Evolutionary conservation across 805 yeast genomes (phyloP).

Genomic region (Wilhelminamyces savonicus): DNA sequence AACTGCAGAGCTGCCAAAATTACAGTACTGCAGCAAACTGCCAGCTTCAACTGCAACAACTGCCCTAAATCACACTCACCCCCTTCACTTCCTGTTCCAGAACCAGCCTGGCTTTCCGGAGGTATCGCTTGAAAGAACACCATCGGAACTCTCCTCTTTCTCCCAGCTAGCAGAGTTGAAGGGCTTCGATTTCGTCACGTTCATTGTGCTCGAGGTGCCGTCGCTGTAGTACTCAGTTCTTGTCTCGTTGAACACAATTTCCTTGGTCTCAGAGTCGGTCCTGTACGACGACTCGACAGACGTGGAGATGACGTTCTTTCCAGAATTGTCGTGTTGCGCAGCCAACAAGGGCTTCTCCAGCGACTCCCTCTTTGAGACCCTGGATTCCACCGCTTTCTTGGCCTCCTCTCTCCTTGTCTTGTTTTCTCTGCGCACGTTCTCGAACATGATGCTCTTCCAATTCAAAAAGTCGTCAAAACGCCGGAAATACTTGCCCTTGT

Average conservation of each 20-base stretch:
- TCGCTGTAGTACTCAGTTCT: slow-evolving; percentile 29
- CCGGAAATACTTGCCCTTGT: slow-evolving; percentile 55
- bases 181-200: slow-evolving; percentile 26
- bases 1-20: too few relatives aligned
- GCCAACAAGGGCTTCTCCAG: neutral
- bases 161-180: slow-evolving; percentile 20
- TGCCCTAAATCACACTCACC: too few relatives aligned
- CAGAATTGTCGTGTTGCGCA: neutral
- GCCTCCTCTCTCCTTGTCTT: slow-evolving; percentile 4
- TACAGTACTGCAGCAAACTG: too few relatives aligned
- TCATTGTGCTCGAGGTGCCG: slow-evolving; percentile 29
- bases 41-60: too few relatives aligned
- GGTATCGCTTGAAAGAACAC: neutral
- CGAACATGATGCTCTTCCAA: slow-evolving; percentile 58
- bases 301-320: slow-evolving; percentile 17
- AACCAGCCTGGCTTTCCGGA: slow-evolving; percentile 15
- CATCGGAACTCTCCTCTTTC: neutral
- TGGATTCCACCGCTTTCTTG: slow-evolving; percentile 1
- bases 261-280: slow-evolving; percentile 21
- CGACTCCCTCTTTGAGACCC: neutral
- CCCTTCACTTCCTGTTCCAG: too few relatives aligned
- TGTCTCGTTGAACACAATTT: slow-evolving; percentile 22
- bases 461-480: slow-evolving; percentile 59
- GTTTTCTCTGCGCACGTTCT: slow-evolving; percentile 35
- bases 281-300: slow-evolving; percentile 18